Conservation (phyloP, 345 rosid genomes). For the Populus davidiana region DNA sequence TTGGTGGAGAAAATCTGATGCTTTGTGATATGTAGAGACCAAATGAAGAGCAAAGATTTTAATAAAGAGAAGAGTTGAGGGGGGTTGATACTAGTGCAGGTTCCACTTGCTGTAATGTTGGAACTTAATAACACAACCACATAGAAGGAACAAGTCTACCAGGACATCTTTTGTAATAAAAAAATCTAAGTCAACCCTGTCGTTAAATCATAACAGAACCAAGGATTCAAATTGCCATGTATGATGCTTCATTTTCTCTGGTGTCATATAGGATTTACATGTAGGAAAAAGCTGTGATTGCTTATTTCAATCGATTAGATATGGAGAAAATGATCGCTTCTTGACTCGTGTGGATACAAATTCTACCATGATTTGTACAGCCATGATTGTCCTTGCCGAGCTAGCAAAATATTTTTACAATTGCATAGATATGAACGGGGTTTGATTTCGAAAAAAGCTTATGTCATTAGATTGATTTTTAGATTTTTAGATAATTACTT, state of each 20-base stretch:
- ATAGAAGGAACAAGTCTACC: neutral
- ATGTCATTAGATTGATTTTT: no score
- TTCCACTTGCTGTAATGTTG: constrained; percentile 1
- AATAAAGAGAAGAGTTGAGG: neutral
- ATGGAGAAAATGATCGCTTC: neutral
- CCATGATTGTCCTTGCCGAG: no score
- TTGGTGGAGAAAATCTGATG: neutral
- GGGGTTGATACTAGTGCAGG: neutral
- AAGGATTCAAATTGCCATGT: neutral
- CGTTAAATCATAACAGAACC: neutral
- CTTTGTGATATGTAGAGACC: neutral
- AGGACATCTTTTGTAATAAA: neutral
- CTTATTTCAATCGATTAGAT: neutral
- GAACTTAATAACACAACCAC: neutral
- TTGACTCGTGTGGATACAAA: neutral
- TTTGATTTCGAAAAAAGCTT: no score
- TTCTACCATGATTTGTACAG: neutral
- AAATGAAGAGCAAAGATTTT: neutral
- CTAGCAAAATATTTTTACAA: no score
- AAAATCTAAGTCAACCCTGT: neutral
- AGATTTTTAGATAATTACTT: no score
- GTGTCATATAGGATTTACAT: neutral
- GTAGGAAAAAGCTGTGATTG: neutral
- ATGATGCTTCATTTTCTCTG: neutral
- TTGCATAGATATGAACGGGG: no score